Percentiles rank a stretch among this genome's conserved stretches.
Evolutionary conservation across 2,329 filamentous ascomycete genomes (phyloP).

Genomic region (Chaetomium globosum): DNA sequence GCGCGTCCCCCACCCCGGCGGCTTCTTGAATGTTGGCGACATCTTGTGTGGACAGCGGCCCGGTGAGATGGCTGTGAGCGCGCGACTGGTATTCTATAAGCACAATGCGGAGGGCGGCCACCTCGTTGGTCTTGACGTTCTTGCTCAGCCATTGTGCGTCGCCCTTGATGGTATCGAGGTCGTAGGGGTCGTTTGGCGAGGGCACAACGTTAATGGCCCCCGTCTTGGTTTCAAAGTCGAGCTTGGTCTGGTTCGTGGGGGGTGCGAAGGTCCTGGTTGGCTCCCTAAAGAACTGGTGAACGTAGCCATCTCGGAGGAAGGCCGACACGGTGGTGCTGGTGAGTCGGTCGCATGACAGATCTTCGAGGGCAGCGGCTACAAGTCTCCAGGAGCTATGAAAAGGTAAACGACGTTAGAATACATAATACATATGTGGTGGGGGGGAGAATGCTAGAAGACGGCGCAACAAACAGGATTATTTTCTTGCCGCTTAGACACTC

Average conservation of each 20-base stretch:
- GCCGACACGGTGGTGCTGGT: constrained; percentile 59
- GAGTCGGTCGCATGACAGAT: constrained; percentile 60
- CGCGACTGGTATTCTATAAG: constrained; percentile 83
- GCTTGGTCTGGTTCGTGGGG: constrained; percentile 64
- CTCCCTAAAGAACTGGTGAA: constrained; percentile 67
- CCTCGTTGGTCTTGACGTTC: constrained; percentile 74
- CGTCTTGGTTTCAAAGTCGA: constrained; percentile 79
- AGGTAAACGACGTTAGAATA: constrained; percentile 21
- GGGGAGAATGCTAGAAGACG: constrained; percentile 11
- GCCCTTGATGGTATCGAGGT: constrained; percentile 77
- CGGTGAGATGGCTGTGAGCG: constrained; percentile 70
- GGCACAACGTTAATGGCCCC: constrained; percentile 82
- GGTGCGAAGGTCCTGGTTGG: constrained; percentile 69
- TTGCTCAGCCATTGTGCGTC: constrained; percentile 86
- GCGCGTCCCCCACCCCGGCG: constrained; percentile 64
- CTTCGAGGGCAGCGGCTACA: constrained; percentile 57
- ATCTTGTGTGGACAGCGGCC: constrained; percentile 76
- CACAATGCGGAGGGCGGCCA: constrained; percentile 77
- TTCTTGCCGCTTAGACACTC: constrained; percentile 80
- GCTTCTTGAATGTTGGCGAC: constrained; percentile 74
- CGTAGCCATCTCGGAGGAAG: constrained; percentile 72
- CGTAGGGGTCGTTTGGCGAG: constrained; percentile 65
- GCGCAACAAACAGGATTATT: constrained; percentile 70
- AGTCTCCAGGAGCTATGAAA: constrained; percentile 63
- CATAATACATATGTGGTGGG: not conserved